These are phyloP conservation scores for Rhizodiscina lignyota DNA, from an alignment of 495 filamentous ascomycete species.

Conservation along the genomic window DNA sequence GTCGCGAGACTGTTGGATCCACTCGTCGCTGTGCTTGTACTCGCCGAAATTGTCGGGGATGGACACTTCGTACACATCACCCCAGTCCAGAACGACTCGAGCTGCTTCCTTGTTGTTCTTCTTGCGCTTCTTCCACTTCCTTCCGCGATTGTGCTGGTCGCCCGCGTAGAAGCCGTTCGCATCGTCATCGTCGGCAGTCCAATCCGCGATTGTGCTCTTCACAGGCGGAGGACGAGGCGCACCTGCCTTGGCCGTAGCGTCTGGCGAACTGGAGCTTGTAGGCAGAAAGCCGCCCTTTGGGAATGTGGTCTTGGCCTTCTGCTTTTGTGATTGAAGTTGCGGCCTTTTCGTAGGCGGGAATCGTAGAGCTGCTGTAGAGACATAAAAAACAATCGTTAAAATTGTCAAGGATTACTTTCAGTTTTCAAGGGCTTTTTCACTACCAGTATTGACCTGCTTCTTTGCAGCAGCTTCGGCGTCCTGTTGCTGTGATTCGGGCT, in stretches of 20 bases:
- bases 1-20: slow-evolving; percentile 58
- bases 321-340: slow-evolving; percentile 45
- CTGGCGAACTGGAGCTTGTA: slow-evolving; percentile 8
- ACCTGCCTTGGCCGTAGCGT: slow-evolving; percentile 5
- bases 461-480: slow-evolving; percentile 36
- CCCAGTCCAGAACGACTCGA: slow-evolving; percentile 52
- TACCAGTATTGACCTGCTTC: slow-evolving; percentile 66
- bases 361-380: slow-evolving; percentile 49
- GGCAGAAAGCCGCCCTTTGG: slow-evolving; percentile 3
- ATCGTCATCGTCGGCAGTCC: slow-evolving; percentile 68
- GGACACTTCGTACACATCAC: slow-evolving; percentile 80
- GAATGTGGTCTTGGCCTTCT: slow-evolving; percentile 23
- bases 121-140: slow-evolving; percentile 77
- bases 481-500: slow-evolving; percentile 24
- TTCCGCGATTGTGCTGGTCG: slow-evolving; percentile 51
- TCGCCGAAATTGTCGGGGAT: slow-evolving; percentile 75
- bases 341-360: slow-evolving; percentile 80
- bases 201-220: slow-evolving; percentile 70
- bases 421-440: slow-evolving; percentile 12
- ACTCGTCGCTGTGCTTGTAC: slow-evolving; percentile 75
- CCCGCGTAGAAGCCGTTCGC: slow-evolving; percentile 40
- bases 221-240: slow-evolving; percentile 16
- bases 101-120: slow-evolving; percentile 49
- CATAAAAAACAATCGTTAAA: slow-evolving; percentile 27
- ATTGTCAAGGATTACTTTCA: not conserved